Evolutionary conservation across 495 filamentous ascomycete genomes (phyloP), one percentile per base, ranked within the genome.

Genomic region (Lophiostoma macrostomum): DNA sequence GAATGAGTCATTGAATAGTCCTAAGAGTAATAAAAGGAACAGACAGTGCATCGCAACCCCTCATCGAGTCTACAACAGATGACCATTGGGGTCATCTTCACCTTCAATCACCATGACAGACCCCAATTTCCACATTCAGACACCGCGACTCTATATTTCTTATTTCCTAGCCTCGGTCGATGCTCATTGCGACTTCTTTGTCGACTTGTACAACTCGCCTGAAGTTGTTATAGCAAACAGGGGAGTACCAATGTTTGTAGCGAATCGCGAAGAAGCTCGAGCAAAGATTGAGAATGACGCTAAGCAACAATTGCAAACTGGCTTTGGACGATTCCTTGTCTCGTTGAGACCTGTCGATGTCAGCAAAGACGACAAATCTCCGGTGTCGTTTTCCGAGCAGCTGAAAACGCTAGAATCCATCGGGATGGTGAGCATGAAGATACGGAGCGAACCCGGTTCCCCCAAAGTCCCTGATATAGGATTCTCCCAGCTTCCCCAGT

Each of bases 391-490:
- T 16, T n/a, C 6, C 6, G 30, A 50, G 12, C 7, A 16, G 6
- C 16, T 8, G 11, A 18, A 41, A 31, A 25, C 8, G 12, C 25
- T 12, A 5, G 24, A 2, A 13, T 23, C 23, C 3, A 44, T 53
- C 8, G 50, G 37, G 11, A 43, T 12, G 8, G 39, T 53, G 11
- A 20, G n/a, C 12, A 24, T 53, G 18, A 53, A 53, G 28, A 13
- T 55, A 45, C 18, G 63, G 47, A 6, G 48, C 67, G 6, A 63
- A 39, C 13, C 50, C 22, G 12, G 50, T 10, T 61, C 20, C 4
- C 60, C 51, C 1, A 65, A 69, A 23, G 69, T 66, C 13, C 71
- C 72, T 0, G 71, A 73, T 42, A 20, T 74, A 1, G 69, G 72
- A 3, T 74, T 64, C 45, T 60, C 61, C 2, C 61, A 73, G 11